Evolutionary conservation across 1,284 basidiomycete genomes (phyloP).

Genomic region (Cutaneotrichosporon arboriforme): DNA sequence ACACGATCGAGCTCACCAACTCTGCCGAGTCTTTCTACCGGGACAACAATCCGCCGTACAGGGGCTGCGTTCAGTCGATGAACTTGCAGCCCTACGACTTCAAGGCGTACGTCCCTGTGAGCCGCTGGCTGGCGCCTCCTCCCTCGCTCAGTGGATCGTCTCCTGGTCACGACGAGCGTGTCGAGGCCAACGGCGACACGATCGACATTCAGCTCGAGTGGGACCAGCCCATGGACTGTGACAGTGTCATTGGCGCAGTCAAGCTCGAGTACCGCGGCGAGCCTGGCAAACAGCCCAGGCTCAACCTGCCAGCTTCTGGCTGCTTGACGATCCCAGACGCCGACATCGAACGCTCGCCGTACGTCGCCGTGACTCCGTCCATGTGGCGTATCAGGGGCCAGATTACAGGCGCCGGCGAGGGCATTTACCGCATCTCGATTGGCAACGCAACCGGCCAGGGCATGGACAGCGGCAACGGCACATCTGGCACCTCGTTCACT

Average conservation of each 20-base stretch:
- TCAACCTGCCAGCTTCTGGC: slow-evolving; percentile 43
- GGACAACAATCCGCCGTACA: slow-evolving; percentile 59
- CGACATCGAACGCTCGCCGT: slow-evolving; percentile 51
- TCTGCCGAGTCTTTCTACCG: slow-evolving; percentile 62
- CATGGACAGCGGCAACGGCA: slow-evolving; percentile 18
- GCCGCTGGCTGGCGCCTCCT: slow-evolving; percentile 62
- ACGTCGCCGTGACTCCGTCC: slow-evolving; percentile 56
- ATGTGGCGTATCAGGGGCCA: slow-evolving; percentile 68
- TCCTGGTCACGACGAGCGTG: slow-evolving; percentile 77
- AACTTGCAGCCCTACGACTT: slow-evolving; percentile 69
- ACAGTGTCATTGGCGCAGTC: slow-evolving; percentile 58
- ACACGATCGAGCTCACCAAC: slow-evolving; percentile 61
- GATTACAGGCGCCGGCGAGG: slow-evolving; percentile 53
- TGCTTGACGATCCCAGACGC: slow-evolving; percentile 34
- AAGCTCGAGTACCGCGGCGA: slow-evolving; percentile 61
- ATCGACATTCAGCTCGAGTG: slow-evolving; percentile 70
- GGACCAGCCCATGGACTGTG: slow-evolving; percentile 68
- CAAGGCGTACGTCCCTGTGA: slow-evolving; percentile 68
- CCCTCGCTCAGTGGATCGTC: slow-evolving; percentile 70
- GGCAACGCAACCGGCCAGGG: slow-evolving; percentile 52
- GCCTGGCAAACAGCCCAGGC: slow-evolving; percentile 53
- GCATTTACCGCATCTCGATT: slow-evolving; percentile 17
- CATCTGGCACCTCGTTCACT: slow-evolving; percentile 20
- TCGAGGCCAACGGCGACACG: slow-evolving; percentile 55
- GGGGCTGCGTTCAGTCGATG: slow-evolving; percentile 64